phyloP scores from a whole-genome alignment of 2,329 filamentous ascomycete species.

The Botrytis byssoidea region DNA sequence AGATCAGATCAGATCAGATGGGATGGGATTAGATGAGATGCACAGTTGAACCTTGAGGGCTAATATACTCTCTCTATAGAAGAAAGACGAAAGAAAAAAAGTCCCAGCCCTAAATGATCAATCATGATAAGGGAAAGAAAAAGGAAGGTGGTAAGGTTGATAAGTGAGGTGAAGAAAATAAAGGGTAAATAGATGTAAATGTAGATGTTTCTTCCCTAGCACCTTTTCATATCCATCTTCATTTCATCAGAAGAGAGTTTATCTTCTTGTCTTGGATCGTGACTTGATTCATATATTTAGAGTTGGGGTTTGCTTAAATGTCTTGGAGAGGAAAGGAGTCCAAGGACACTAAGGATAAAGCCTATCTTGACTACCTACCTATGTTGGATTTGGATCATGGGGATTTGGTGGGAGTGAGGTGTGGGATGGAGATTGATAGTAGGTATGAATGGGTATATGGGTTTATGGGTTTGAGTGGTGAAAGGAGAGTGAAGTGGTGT shows the following conservation, averaged over 20 bases:
- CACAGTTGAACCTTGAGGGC: not conserved
- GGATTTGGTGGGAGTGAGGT: not conserved
- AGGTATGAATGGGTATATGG: not conserved
- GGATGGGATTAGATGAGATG: not conserved
- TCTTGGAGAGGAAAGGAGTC: not conserved
- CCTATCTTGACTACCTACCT: not conserved
- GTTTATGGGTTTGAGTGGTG: not conserved
- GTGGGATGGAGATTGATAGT: not conserved
- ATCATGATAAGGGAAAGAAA: not conserved
- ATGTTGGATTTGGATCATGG: not conserved
- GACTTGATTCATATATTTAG: not conserved
- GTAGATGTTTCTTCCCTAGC: too few species aligned
- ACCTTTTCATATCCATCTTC: too few species aligned
- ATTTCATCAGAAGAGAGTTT: not conserved
- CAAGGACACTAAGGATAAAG: not conserved
- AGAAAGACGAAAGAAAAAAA: too few species aligned
- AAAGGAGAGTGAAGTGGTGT: not conserved
- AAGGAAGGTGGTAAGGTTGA: not conserved
- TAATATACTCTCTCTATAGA: too few species aligned
- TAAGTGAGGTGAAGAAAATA: too few species aligned
- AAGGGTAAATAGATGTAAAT: too few species aligned
- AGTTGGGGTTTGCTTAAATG: not conserved
- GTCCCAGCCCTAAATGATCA: too few species aligned
- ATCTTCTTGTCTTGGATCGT: not conserved
- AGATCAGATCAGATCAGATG: not conserved